Percentiles rank a stretch among this genome's conserved stretches.
Evolutionary conservation across 148 eudicot genomes (phyloP).

Genomic region (Chenopodium suecicum): DNA sequence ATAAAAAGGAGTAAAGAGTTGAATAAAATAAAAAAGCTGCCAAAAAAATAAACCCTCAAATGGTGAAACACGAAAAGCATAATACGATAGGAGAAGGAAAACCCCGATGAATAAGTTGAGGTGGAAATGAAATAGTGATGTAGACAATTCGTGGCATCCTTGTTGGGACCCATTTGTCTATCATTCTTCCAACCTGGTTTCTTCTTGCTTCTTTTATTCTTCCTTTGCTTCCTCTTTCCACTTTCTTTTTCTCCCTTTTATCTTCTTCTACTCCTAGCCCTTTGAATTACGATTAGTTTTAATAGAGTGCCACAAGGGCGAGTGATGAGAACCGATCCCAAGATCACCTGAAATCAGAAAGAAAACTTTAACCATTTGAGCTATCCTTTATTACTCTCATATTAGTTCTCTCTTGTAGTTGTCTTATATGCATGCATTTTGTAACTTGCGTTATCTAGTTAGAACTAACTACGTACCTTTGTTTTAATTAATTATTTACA

Average conservation of each 20-base stretch:
- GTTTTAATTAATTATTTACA: too few relatives aligned
- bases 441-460: too few relatives aligned
- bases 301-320: too few relatives aligned
- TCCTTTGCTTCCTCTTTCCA: slow-evolving; percentile 1
- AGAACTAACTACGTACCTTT: too few relatives aligned
- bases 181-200: background rate
- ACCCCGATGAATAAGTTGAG: slow-evolving; percentile 9
- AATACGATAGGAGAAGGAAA: background rate
- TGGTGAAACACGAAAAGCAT: slow-evolving; percentile 25
- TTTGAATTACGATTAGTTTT: too few relatives aligned
- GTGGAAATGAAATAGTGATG: slow-evolving; percentile 16
- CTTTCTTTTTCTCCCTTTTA: background rate
- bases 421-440: too few relatives aligned
- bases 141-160: slow-evolving; percentile 24
- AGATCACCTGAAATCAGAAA: too few relatives aligned
- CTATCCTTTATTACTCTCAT: too few relatives aligned
- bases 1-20: background rate
- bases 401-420: too few relatives aligned
- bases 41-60: background rate
- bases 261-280: too few relatives aligned
- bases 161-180: background rate
- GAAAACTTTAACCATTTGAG: too few relatives aligned
- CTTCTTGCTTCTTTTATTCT: background rate
- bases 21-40: background rate
- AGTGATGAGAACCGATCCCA: too few relatives aligned